Percentiles rank a stretch among this genome's conserved stretches.
Conservation (phyloP, 2,329 filamentous ascomycete genomes). For the Furcasterigmium sp. region DNA sequence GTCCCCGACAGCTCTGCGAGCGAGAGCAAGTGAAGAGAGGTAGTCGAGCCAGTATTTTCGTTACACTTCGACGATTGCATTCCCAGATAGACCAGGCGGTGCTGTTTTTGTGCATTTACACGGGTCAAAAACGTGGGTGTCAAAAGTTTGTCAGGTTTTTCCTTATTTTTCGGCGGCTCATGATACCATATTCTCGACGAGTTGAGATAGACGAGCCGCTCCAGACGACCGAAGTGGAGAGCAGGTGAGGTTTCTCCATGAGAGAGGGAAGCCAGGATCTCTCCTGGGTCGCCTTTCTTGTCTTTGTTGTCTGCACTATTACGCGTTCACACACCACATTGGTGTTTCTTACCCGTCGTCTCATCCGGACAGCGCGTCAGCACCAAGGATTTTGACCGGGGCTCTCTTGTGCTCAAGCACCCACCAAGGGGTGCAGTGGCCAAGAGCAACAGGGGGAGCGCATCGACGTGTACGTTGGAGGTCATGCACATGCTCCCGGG, state of each 20-base stretch:
- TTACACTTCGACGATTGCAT: slow-evolving; percentile 31
- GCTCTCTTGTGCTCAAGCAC: too few relatives aligned
- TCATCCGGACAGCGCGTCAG: too few relatives aligned
- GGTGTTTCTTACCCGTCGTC: too few relatives aligned
- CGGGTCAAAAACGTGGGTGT: slow-evolving; percentile 34
- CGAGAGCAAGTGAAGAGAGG: slow-evolving; percentile 34
- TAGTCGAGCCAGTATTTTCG: slow-evolving; percentile 15
- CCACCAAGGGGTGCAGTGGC: too few relatives aligned
- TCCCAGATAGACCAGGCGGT: slow-evolving; percentile 48
- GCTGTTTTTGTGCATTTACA: slow-evolving; percentile 42
- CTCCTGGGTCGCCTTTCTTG: too few relatives aligned
- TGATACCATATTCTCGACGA: slow-evolving; percentile 38
- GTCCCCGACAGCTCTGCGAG: slow-evolving; percentile 41
- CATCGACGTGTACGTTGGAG: too few relatives aligned
- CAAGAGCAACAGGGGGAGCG: too few relatives aligned
- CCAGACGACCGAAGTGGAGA: not conserved
- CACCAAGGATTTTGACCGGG: too few relatives aligned
- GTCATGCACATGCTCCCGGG: too few relatives aligned
- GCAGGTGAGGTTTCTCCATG: slow-evolving; percentile 27
- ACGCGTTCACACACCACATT: too few relatives aligned
- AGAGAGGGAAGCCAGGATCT: slow-evolving; percentile 12
- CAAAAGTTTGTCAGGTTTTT: slow-evolving; percentile 40
- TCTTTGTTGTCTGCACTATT: too few relatives aligned
- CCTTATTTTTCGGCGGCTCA: slow-evolving; percentile 24
- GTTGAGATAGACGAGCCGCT: slow-evolving; percentile 34